phyloP scores from a whole-genome alignment of 805 yeast species.

The Hanseniaspora guilliermondii region DNA sequence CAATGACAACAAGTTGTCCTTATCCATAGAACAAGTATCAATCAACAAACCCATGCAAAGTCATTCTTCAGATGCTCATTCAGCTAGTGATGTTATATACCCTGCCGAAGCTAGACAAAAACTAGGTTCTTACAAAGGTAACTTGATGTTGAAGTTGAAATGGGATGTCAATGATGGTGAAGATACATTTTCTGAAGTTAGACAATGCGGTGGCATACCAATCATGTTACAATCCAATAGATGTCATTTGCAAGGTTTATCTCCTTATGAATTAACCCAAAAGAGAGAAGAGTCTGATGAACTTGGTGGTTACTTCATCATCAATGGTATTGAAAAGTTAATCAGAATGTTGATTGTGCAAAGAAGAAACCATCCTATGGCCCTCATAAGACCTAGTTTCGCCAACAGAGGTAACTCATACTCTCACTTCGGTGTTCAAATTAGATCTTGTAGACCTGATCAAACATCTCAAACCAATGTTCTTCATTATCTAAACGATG shows the following conservation, averaged over 20 bases:
- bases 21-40: slow-evolving; percentile 83
- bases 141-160: slow-evolving; percentile 60
- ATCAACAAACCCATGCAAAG: slow-evolving; percentile 57
- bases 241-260: slow-evolving; percentile 74
- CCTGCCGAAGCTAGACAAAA: slow-evolving; percentile 90
- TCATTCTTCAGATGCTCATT: slow-evolving; percentile 34
- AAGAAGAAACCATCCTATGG: slow-evolving; percentile 97
- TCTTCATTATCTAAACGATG: slow-evolving; percentile 88
- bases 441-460: slow-evolving; percentile 88
- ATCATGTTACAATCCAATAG: slow-evolving; percentile 82
- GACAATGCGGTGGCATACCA: slow-evolving; percentile 88
- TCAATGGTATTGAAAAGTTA: slow-evolving; percentile 92
- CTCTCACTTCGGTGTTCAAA: slow-evolving; percentile 82
- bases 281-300: slow-evolving; percentile 87
- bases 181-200: slow-evolving; percentile 53
- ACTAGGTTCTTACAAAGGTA: slow-evolving; percentile 67
- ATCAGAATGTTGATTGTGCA: slow-evolving; percentile 96
- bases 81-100: slow-evolving; percentile 62
- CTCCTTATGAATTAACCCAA: slow-evolving; percentile 70
- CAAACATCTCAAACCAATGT: slow-evolving; percentile 97
- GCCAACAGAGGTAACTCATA: slow-evolving; percentile 87
- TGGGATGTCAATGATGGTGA: slow-evolving; percentile 87
- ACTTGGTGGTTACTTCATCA: slow-evolving; percentile 89
- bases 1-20: slow-evolving; percentile 61
- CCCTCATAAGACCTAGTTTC: slow-evolving; percentile 87